Evolutionary conservation across 179 eudicot species (phyloP).

Genomic region (Beta corolliflora): DNA sequence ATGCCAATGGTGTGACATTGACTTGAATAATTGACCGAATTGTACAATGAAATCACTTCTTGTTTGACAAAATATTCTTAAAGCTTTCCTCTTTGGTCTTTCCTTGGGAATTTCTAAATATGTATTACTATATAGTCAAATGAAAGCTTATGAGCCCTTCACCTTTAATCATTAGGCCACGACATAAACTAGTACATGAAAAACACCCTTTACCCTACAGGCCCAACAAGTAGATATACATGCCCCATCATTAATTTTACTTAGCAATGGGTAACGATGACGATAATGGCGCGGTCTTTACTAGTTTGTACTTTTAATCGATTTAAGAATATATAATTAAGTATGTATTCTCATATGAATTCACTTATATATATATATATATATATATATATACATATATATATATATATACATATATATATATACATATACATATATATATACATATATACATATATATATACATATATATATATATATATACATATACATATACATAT

Average conservation of each 20-base stretch:
- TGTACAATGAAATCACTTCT: neutral
- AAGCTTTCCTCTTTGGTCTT: neutral
- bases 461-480: too few species aligned
- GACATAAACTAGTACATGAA: neutral
- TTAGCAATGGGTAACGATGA: neutral
- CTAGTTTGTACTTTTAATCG: too few species aligned
- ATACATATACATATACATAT: too few species aligned
- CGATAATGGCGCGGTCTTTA: too few species aligned
- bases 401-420: too few species aligned
- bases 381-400: too few species aligned
- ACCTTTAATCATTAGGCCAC: slow-evolving; percentile 1
- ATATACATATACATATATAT: too few species aligned
- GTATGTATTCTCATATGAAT: too few species aligned
- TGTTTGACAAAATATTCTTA: neutral
- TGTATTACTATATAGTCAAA: neutral
- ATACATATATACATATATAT: too few species aligned
- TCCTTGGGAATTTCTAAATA: neutral
- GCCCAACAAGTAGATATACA: slow-evolving; percentile 6
- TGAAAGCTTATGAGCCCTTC: neutral
- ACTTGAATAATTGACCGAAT: neutral
- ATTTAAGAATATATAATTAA: too few species aligned
- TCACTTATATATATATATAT: too few species aligned
- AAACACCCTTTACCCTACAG: slow-evolving; percentile 2
- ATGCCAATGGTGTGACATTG: neutral
- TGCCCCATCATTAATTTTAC: neutral